Evolutionary conservation across 1,284 basidiomycete species (phyloP).

Genomic region (Tilletia walkeri): DNA sequence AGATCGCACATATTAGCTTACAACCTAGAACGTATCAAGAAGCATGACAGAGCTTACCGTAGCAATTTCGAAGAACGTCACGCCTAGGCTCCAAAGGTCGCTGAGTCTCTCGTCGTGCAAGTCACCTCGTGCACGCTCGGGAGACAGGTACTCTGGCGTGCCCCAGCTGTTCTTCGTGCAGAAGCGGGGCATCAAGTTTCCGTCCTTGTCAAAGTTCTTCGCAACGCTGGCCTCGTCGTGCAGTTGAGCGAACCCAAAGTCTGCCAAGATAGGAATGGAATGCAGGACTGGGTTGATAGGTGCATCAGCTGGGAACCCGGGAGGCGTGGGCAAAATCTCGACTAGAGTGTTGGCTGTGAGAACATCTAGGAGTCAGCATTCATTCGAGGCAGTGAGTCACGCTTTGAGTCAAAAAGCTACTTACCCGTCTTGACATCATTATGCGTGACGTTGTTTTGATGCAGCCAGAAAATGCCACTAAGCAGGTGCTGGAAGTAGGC

Average conservation of each 20-base stretch:
- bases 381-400: not conserved
- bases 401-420: not conserved
- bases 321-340: slow-evolving; percentile 18
- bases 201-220: slow-evolving; percentile 34
- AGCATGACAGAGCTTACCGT: slow-evolving; percentile 15
- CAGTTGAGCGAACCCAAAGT: slow-evolving; percentile 47
- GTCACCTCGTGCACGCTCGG: slow-evolving; percentile 35
- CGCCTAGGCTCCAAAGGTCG: slow-evolving; percentile 47
- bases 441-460: slow-evolving; percentile 38
- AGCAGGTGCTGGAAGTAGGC: slow-evolving; percentile 41
- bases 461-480: slow-evolving; percentile 41
- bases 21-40: too few species aligned
- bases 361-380: not conserved
- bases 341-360: slow-evolving; percentile 22
- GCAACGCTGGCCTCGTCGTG: slow-evolving; percentile 34
- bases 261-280: slow-evolving; percentile 20
- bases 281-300: slow-evolving; percentile 22
- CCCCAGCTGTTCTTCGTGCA: slow-evolving; percentile 23
- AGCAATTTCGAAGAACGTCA: slow-evolving; percentile 48
- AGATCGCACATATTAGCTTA: not conserved
- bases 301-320: slow-evolving; percentile 18
- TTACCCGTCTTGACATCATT: slow-evolving; percentile 48
- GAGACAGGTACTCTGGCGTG: slow-evolving; percentile 38
- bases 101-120: slow-evolving; percentile 41
- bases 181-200: slow-evolving; percentile 23